A percentile compares a stretch with the other conserved stretches of the same genome.
phyloP scores from a whole-genome alignment of 257 asterid species.

The Nicotiana undulata region DNA sequence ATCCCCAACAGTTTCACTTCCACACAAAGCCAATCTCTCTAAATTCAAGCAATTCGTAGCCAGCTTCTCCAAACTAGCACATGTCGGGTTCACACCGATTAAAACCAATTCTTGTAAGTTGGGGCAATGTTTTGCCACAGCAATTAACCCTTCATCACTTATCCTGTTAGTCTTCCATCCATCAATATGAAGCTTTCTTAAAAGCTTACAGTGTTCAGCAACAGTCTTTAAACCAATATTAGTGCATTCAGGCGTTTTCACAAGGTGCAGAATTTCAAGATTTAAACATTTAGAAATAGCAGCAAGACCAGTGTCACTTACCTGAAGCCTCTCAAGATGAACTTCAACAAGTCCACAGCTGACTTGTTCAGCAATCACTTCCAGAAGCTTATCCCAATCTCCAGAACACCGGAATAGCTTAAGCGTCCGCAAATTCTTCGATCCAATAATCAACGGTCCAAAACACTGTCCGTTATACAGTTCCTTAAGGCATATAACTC shows the following conservation, averaged over 20 bases:
- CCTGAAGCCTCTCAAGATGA: constrained; percentile 78
- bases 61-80: constrained; percentile 47
- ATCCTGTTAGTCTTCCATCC: constrained; percentile 89
- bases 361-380: constrained; percentile 33
- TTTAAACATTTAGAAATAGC: constrained; percentile 47
- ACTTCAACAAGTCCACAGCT: constrained; percentile 43
- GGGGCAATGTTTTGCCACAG: constrained; percentile 61
- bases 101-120: constrained; percentile 75
- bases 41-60: constrained; percentile 56
- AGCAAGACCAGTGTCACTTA: constrained; percentile 52
- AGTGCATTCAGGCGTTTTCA: constrained; percentile 77
- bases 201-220: constrained; percentile 61
- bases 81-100: constrained; percentile 76
- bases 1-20: constrained; percentile 84
- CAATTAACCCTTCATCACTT: constrained; percentile 68
- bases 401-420: constrained; percentile 81
- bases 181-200: constrained; percentile 71
- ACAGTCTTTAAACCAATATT: constrained; percentile 50
- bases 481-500: constrained; percentile 63
- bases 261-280: constrained; percentile 77
- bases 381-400: constrained; percentile 80
- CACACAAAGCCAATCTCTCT: constrained; percentile 85
- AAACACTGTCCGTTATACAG: constrained; percentile 77
- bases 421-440: constrained; percentile 52
- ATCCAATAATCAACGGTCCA: constrained; percentile 60